Base-by-base conservation (phyloP, 2,329 filamentous ascomycete genomes). In the Didymellaceae sp. region DNA sequence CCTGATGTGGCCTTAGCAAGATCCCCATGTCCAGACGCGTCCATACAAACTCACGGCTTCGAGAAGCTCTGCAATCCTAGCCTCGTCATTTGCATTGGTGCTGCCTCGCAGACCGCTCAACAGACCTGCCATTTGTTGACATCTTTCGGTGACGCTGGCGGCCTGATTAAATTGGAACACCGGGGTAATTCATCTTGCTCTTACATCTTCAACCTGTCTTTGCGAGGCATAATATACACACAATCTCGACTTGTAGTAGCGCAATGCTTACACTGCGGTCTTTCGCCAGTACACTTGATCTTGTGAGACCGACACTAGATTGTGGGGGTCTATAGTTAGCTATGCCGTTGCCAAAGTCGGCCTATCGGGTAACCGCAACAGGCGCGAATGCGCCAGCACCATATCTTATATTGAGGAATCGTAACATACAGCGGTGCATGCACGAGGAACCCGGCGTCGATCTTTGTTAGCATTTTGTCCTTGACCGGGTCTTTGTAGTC, bases 211-310 rank as follows among this genome's bases (percentile, higher is more conserved):
- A 72, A 43, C n/a, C 62, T 61, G 43, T 76, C 73, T 45, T 71
- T 67, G 14, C 73, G 70, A 7, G 70, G 68, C 57, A 74, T 60
- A 21, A 69, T 66, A 58, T 76, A 76, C 16, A 70, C 58, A 50
- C 74, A 76, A n/a, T 66, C 61, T 37, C 67, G 65, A 26, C 52
- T 59, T 7, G 61, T 62, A 21, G 63, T 58, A 37, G 64, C 61
- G 57, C 74, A 76, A 32, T 74, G 71, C 34, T 68, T 67, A 52
- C 74, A 75, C 5, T 52, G 42, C 18, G 74, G 74, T 28, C 57
- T 63, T 35, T 70, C 62, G 18, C 74, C 74, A 31, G 70, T 69
- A 54, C 73, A 76, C 51, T 74, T 75, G 58, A 74, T 72, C 58
- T 76, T 76, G 39, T 73, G 67, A 45, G 60, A 58, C 25, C 73